Evolutionary conservation across 306 rosid genomes (phyloP), one percentile per base, ranked within the genome.

Genomic region (Cucumis melo): DNA sequence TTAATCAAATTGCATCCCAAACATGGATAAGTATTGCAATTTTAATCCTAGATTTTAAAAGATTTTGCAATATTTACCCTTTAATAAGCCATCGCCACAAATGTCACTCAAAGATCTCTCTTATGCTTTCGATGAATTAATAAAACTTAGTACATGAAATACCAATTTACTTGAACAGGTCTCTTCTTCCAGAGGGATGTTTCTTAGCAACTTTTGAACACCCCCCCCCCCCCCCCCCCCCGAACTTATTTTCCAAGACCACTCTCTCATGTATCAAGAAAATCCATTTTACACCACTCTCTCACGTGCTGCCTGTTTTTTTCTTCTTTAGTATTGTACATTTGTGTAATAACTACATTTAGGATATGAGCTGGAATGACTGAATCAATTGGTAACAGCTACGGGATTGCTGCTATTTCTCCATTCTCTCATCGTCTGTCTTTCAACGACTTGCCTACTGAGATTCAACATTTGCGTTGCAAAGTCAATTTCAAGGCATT

Each of bases 391-490:
- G 60, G 44, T 67, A 65, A 44, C 91, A 92, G 97, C 73, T 85
- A 89, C 79, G 93, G 95, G 62, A 67, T 94, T 79, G 96, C 91
- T 84, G 99, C 97, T 59, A 82, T 94, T 79, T 80, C 99, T 73
- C 99, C 99, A 34, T 94, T 94, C 87, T 90, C 99, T 78, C 99
- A 94, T 80, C 99, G 99, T 15, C 83, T 94, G 85, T 79, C 89
- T 78, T 94, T 90, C 80, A 91, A 92, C 67, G 81, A 86, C 86
- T 83, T 94, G 86, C 92, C 99, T 39, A 70, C 76, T 84, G 90
- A 87, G 79, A 89, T 91, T 62, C 97, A 94, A 87, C 91, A 81
- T 44, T 85, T 94, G 11, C 97, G 97, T 21, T 89, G 95, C 82
- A 92, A 92, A 84, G 97, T 94, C 77, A 91, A 94, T 87, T 92